A percentile compares a stretch with the other conserved stretches of the same genome.
phyloP scores from a whole-genome alignment of 208 protist genomes.

The Leptomonas pyrrhocoris region DNA sequence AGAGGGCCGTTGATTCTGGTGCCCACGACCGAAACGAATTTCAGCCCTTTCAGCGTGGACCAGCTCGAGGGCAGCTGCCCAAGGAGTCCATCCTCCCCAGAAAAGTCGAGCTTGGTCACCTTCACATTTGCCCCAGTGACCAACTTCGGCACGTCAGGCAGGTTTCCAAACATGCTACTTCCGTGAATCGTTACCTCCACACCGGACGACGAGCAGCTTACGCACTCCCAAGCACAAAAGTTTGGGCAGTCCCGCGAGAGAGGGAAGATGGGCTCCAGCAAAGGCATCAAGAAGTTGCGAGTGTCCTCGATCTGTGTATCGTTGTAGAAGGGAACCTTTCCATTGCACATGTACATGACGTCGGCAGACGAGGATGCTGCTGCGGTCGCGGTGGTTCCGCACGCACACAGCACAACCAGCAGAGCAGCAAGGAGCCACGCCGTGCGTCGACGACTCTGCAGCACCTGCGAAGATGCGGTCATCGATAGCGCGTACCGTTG shows the following conservation, averaged over 20 bases:
- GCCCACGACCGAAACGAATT: not conserved
- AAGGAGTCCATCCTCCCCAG: not conserved
- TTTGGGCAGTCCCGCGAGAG: not conserved
- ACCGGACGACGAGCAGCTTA: not conserved
- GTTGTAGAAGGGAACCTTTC: not conserved
- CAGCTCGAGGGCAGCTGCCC: conserved; percentile 5
- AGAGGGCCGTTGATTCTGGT: not conserved
- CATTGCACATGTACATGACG: not conserved
- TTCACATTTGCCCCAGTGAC: not conserved
- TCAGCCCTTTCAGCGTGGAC: not conserved
- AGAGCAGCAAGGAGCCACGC: conserved; percentile 7
- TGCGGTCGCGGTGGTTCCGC: not conserved
- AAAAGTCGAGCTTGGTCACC: conserved; percentile 7
- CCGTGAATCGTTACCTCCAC: not conserved
- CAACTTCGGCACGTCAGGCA: conserved; percentile 2
- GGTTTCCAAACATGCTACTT: not conserved
- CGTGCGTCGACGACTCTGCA: not conserved
- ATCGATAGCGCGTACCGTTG: not conserved
- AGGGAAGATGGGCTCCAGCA: not conserved
- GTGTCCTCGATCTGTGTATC: not conserved
- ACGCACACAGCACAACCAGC: not conserved
- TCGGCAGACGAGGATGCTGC: not conserved
- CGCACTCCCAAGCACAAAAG: conserved; percentile 12
- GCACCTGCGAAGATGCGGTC: not conserved
- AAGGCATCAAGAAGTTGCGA: not conserved